A percentile compares a stretch with the other conserved stretches of the same genome.
Conservation (phyloP, 2,329 filamentous ascomycete genomes). For the Sphaerulina musiva region DNA sequence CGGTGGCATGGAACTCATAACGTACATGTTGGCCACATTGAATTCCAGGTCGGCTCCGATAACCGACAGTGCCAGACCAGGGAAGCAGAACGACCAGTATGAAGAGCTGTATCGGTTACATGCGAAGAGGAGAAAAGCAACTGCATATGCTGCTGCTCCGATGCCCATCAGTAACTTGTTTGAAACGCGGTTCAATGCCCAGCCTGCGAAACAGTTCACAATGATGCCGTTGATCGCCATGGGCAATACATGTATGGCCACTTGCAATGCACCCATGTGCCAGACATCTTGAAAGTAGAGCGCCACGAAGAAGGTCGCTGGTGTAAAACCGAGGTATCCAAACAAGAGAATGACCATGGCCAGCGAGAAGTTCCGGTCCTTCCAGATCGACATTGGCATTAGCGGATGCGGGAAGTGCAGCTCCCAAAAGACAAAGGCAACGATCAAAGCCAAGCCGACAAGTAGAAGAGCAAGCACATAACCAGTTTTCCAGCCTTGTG, state of each 20-base stretch:
- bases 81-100: constrained; percentile 63
- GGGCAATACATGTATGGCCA: constrained; percentile 59
- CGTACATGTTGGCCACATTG: constrained; percentile 67
- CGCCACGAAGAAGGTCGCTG: constrained; percentile 44
- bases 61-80: constrained; percentile 54
- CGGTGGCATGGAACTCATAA: constrained; percentile 57
- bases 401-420: constrained; percentile 43
- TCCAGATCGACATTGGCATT: constrained; percentile 52
- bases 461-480: constrained; percentile 59
- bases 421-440: constrained; percentile 58
- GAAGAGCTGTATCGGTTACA: constrained; percentile 50
- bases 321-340: constrained; percentile 56
- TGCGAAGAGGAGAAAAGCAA: constrained; percentile 49
- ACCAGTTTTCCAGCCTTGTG: constrained; percentile 55
- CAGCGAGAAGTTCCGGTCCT: constrained; percentile 58
- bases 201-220: constrained; percentile 57
- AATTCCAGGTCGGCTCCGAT: constrained; percentile 64
- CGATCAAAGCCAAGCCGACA: constrained; percentile 52
- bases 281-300: constrained; percentile 58
- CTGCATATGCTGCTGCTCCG: constrained; percentile 42
- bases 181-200: constrained; percentile 56
- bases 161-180: constrained; percentile 58
- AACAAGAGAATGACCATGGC: constrained; percentile 53
- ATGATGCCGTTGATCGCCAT: constrained; percentile 58
- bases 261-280: constrained; percentile 48